Percentiles rank a stretch among this genome's conserved stretches.
phyloP scores from a whole-genome alignment of 371 early-diverging fungal species.

The Mycotypha africana region DNA sequence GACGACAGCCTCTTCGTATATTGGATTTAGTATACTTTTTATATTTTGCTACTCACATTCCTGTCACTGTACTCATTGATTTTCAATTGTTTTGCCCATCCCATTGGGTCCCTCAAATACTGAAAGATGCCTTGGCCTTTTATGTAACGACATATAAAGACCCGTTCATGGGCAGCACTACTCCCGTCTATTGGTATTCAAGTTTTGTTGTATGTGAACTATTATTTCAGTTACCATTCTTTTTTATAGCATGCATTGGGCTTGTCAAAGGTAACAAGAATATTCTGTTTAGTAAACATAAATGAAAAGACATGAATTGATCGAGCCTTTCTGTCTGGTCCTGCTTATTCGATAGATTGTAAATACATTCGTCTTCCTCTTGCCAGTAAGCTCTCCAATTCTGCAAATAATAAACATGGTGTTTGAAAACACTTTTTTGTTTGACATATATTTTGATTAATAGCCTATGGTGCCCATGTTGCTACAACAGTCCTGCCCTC shows the following conservation, averaged over 20 bases:
- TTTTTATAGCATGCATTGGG: slow-evolving; percentile 50
- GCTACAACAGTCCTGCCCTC: slow-evolving; percentile 55
- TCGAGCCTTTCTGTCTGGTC: too few species aligned
- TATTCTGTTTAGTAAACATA: slow-evolving; percentile 1
- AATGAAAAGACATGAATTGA: not conserved
- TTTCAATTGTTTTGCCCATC: slow-evolving; percentile 40
- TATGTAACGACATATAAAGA: slow-evolving; percentile 47
- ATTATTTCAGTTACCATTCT: slow-evolving; percentile 64
- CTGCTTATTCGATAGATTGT: slow-evolving; percentile 16
- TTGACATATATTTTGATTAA: too few species aligned
- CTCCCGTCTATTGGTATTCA: slow-evolving; percentile 48
- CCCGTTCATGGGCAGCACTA: slow-evolving; percentile 46
- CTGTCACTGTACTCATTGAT: slow-evolving; percentile 50
- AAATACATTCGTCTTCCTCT: slow-evolving; percentile 38
- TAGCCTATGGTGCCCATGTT: slow-evolving; percentile 59
- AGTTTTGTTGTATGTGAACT: slow-evolving; percentile 50
- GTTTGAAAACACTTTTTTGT: not conserved
- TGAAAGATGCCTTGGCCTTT: slow-evolving; percentile 26
- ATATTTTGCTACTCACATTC: slow-evolving; percentile 61
- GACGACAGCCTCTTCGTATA: too few species aligned
- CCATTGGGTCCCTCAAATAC: slow-evolving; percentile 23
- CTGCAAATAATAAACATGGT: too few species aligned
- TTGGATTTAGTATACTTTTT: slow-evolving; percentile 48
- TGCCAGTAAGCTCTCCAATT: slow-evolving; percentile 21
- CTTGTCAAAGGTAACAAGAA: slow-evolving; percentile 40